These are phyloP conservation scores for Komagataella phaffii DNA, from an alignment of 805 yeast genomes.

Conservation along the genomic window DNA sequence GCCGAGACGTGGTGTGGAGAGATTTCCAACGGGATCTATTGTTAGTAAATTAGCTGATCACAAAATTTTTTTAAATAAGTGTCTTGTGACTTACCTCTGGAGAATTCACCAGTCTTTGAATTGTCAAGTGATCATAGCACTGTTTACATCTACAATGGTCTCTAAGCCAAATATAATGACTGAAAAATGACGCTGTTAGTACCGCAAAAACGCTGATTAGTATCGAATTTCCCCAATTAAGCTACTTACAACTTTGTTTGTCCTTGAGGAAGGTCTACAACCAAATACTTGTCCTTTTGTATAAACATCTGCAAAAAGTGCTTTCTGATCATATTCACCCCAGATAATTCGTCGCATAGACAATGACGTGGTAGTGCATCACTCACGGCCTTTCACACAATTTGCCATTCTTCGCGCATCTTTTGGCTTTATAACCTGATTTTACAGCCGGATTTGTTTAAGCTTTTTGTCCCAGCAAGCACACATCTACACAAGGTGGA, in stretches of 20 bases:
- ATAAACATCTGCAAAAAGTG: neutral
- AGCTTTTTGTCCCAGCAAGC: neutral
- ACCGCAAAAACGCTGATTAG: neutral
- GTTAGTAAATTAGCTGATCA: conserved; percentile 4
- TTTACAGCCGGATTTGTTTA: neutral
- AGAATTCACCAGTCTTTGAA: conserved; percentile 46
- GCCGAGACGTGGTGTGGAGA: neutral
- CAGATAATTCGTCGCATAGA: neutral
- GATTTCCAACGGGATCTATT: conserved; percentile 10
- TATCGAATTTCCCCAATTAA: neutral
- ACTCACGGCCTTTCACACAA: neutral
- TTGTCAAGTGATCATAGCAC: conserved; percentile 42
- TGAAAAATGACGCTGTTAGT: conserved; percentile 1
- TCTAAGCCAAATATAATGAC: conserved; percentile 46
- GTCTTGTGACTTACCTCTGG: conserved; percentile 21
- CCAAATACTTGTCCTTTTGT: neutral
- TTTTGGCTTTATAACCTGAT: neutral
- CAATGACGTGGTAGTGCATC: neutral
- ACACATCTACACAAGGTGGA: neutral
- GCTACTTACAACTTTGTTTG: conserved; percentile 2
- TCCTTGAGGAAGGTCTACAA: neutral
- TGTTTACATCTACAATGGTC: conserved; percentile 47
- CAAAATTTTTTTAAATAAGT: conserved; percentile 10
- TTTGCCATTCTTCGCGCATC: neutral
- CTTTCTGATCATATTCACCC: neutral